These are phyloP conservation scores for Sphagnum magellanicum DNA, from an alignment of 228 moss, liverwort and hornwort species.

Conservation along the genomic window DNA sequence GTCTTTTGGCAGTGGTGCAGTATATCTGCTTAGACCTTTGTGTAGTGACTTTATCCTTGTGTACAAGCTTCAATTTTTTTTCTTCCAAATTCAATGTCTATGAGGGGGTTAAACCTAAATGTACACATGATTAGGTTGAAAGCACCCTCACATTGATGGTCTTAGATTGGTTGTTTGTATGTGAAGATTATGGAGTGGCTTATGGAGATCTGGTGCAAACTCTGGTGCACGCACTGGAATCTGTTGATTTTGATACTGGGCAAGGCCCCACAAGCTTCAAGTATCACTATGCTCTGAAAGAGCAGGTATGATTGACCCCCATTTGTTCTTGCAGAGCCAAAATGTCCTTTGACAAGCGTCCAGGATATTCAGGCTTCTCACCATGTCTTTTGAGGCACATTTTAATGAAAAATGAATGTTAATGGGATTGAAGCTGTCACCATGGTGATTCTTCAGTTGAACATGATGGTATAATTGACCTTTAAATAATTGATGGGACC, in stretches of 20 bases:
- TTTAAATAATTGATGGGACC: neutral
- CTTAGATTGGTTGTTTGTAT: neutral
- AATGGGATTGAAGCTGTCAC: too few species aligned
- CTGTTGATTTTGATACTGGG: slow-evolving; percentile 38
- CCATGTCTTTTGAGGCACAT: neutral
- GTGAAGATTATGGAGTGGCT: slow-evolving; percentile 80
- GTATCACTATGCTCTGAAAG: slow-evolving; percentile 66
- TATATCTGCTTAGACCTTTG: too few species aligned
- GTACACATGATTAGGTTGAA: too few species aligned
- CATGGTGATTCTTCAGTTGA: neutral
- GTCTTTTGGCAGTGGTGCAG: too few species aligned
- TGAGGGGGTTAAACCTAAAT: too few species aligned
- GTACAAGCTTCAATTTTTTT: too few species aligned
- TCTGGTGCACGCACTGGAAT: slow-evolving; percentile 69
- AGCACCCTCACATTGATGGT: too few species aligned
- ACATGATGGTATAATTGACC: neutral
- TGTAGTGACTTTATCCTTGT: too few species aligned
- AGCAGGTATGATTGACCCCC: slow-evolving; percentile 41
- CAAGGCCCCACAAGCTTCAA: slow-evolving; percentile 71
- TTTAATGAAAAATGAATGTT: too few species aligned
- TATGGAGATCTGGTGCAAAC: slow-evolving; percentile 80
- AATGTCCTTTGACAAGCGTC: neutral
- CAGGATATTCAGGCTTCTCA: neutral
- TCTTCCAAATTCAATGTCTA: too few species aligned
- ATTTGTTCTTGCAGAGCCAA: neutral